Evolutionary conservation across 2,329 filamentous ascomycete genomes (phyloP), one percentile per base, ranked within the genome.

Genomic region (Pyrenophora seminiperda): DNA sequence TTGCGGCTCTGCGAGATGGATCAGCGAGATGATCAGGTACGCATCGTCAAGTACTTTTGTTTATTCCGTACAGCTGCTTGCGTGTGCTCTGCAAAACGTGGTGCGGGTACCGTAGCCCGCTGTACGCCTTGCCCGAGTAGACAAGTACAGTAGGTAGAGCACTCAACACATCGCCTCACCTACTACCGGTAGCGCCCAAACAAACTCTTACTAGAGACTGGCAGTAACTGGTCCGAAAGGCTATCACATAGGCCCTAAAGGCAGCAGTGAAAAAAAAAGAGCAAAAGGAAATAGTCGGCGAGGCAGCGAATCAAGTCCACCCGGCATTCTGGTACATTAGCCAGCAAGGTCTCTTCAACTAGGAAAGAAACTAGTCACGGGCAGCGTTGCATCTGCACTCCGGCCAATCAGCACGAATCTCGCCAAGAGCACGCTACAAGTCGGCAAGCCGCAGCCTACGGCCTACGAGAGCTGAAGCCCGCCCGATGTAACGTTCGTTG

Each of bases 1-100:
- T 50, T 57, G 56, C 58, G 62, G 63, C 61, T 56, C 56, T 61
- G 36, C 42, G 17, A 44, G 34, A 52, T 57, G 39, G 41, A 52
- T 48, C 39, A 43, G 42, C 48, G 22, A 19, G 40, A 45, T 43
- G 29, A 33, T 45, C 47, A 47, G 52, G 48, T 24, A 46, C 50
- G 27, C 45, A 49, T 47, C 17, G 18, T 50, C 51, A 30, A 32
- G 47, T 24, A 24, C 22, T 9, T 24, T 7, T 9, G 7, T 24
- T 24, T 9, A 24, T 24, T 7, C n/a, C n/a, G n/a, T n/a, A n/a
- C n/a, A n/a, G 22, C 10, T 24, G 22, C 22, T 24, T 24, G 22
- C 10, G 22, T 9, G 22, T 24, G 6, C 22, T 24, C 22, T 24
- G 22, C 22, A 33, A 33, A 33, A 15, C 31, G 6, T 33, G n/a